These are phyloP conservation scores for Sequoia sempervirens DNA, from an alignment of 75 land plant species.

Conservation along the genomic window DNA sequence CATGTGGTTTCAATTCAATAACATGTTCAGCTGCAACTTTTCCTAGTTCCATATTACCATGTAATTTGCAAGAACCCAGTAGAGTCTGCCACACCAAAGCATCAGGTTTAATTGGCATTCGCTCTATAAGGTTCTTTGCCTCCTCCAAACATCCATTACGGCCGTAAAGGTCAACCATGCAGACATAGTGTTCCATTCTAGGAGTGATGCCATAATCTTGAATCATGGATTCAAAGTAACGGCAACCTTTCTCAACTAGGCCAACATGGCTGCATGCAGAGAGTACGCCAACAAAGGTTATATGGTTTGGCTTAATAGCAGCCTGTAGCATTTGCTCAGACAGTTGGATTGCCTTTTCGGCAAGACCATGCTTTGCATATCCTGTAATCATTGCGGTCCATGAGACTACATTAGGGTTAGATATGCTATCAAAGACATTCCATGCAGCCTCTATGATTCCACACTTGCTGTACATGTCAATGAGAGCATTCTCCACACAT, in stretches of 20 bases:
- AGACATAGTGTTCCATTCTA: constrained; percentile 45
- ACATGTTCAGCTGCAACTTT: background rate
- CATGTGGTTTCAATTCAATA: background rate
- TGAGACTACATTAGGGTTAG: constrained; percentile 5
- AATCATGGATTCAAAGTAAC: constrained; percentile 38
- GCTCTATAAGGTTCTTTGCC: constrained; percentile 29
- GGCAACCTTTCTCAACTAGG: constrained; percentile 34
- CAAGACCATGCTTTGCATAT: constrained; percentile 12
- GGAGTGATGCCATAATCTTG: constrained; percentile 34
- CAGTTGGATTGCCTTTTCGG: constrained; percentile 1
- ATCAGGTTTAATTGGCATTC: constrained; percentile 35
- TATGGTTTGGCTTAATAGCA: constrained; percentile 29
- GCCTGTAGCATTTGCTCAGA: constrained; percentile 8
- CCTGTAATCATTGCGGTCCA: constrained; percentile 15
- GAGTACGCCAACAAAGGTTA: constrained; percentile 37
- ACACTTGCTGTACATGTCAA: constrained; percentile 72
- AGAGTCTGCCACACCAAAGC: constrained; percentile 29
- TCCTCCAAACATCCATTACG: constrained; percentile 48
- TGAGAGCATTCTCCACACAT: constrained; percentile 40
- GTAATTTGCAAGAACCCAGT: constrained; percentile 20
- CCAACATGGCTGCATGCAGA: constrained; percentile 21
- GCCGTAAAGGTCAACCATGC: constrained; percentile 58
- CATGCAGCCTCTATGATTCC: constrained; percentile 22
- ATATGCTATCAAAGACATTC: constrained; percentile 3
- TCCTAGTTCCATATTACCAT: constrained; percentile 26